Conservation (phyloP, 352 stramenopile genomes). For the Phytophthora tentaculata region DNA sequence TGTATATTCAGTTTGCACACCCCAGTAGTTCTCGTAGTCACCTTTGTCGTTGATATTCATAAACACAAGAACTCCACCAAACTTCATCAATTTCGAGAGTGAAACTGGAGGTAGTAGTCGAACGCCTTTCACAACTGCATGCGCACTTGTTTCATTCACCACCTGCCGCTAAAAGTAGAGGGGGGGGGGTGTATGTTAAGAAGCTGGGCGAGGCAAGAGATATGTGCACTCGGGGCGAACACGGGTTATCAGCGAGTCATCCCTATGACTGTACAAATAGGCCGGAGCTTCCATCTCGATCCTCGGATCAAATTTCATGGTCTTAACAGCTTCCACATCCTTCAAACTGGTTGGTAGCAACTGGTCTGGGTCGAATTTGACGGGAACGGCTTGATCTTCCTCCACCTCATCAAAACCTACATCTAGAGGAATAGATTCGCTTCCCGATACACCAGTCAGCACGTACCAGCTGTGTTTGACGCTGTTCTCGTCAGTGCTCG, state of each 20-base stretch:
- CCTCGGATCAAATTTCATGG: conserved; percentile 11
- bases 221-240: conserved; percentile 10
- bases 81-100: conserved; percentile 15
- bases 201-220: conserved; percentile 12
- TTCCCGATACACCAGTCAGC: not conserved
- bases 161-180: conserved; percentile 19
- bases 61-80: conserved; percentile 21
- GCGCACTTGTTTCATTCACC: conserved; percentile 13
- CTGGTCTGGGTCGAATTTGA: conserved; percentile 14
- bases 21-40: conserved; percentile 9
- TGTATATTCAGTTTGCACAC: conserved; percentile 8
- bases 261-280: conserved; percentile 7
- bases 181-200: not conserved
- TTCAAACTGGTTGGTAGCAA: not conserved
- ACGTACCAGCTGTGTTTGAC: conserved; percentile 1
- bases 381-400: not conserved
- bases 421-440: not conserved
- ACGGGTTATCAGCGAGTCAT: not conserved
- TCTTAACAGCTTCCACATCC: conserved; percentile 11
- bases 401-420: conserved; percentile 3
- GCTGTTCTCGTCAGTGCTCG: not conserved
- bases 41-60: conserved; percentile 18
- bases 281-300: conserved; percentile 2
- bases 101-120: no score
- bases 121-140: conserved; percentile 12